These are phyloP conservation scores for Gossypium gossypioides DNA, from an alignment of 441 rosid species.

Conservation along the genomic window DNA sequence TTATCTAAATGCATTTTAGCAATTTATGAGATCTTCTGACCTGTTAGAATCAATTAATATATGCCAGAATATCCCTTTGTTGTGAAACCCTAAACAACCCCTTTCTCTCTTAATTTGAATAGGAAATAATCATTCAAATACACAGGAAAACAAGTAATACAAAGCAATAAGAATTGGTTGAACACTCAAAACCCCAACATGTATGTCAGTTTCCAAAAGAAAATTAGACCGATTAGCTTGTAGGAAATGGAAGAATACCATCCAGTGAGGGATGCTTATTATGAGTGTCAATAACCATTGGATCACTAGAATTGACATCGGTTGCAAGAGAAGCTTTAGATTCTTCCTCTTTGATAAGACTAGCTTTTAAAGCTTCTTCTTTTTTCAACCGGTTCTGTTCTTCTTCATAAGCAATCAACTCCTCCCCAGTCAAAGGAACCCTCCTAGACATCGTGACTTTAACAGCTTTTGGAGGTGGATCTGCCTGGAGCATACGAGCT, in stretches of 20 bases:
- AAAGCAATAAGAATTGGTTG: background rate
- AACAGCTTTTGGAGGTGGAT: conserved; percentile 96
- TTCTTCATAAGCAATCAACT: conserved; percentile 87
- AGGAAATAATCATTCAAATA: background rate
- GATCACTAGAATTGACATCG: conserved; percentile 55
- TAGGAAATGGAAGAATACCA: conserved; percentile 39
- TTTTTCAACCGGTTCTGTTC: conserved; percentile 76
- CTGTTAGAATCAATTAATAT: background rate
- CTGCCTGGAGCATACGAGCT: conserved; percentile 96
- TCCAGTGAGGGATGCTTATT: conserved; percentile 37
- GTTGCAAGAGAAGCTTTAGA: conserved; percentile 43
- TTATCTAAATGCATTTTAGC: background rate
- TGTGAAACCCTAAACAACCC: background rate
- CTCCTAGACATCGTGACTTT: conserved; percentile 89
- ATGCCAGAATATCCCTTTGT: background rate
- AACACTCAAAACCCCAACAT: background rate
- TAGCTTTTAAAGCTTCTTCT: conserved; percentile 88
- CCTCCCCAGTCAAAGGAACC: conserved; percentile 95
- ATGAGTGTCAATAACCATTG: conserved; percentile 65
- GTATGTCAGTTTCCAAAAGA: background rate
- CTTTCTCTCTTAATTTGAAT: background rate
- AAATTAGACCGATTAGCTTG: background rate
- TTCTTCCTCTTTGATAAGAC: conserved; percentile 79
- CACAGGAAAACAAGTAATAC: background rate
- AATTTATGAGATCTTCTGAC: background rate